A percentile compares a stretch with the other conserved stretches of the same genome.
phyloP scores from a whole-genome alignment of 2,329 filamentous ascomycete species.

The Aspergillus puulaauensis region DNA sequence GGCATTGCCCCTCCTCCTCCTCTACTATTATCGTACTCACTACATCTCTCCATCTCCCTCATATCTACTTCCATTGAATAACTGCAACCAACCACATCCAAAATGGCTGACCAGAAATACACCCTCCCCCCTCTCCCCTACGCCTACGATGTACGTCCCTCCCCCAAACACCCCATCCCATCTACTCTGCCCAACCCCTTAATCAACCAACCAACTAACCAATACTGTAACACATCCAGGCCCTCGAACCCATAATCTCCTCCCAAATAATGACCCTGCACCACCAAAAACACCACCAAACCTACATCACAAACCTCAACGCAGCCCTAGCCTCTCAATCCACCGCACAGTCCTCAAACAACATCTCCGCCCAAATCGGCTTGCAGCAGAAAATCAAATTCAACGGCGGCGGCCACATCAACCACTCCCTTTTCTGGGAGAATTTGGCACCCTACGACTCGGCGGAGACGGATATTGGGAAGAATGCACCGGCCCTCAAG shows the following conservation, averaged over 20 bases:
- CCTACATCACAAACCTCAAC: slow-evolving; percentile 88
- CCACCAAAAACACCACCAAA: slow-evolving; percentile 90
- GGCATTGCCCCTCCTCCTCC: background rate
- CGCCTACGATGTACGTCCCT: slow-evolving; percentile 63
- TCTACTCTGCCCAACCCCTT: too few relatives aligned
- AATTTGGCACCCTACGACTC: slow-evolving; percentile 67
- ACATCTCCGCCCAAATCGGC: slow-evolving; percentile 64
- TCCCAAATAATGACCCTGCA: slow-evolving; percentile 93
- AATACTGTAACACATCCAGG: slow-evolving; percentile 41
- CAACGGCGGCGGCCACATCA: slow-evolving; percentile 89
- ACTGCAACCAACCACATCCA: slow-evolving; percentile 1
- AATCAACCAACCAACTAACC: background rate
- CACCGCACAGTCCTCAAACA: slow-evolving; percentile 54
- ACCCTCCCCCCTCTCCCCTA: slow-evolving; percentile 67
- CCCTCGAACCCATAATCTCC: slow-evolving; percentile 77
- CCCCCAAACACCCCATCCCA: background rate
- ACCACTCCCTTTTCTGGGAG: slow-evolving; percentile 91
- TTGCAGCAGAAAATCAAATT: slow-evolving; percentile 76
- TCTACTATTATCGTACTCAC: background rate
- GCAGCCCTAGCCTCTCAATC: slow-evolving; percentile 67
- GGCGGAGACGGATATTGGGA: slow-evolving; percentile 55
- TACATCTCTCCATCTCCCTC: background rate
- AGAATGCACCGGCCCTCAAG: slow-evolving; percentile 57
- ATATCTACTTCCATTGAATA: background rate
- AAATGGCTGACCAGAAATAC: slow-evolving; percentile 44